phyloP scores from a whole-genome alignment of 768 basidiomycete species.

The Tulasnella sp. region DNA sequence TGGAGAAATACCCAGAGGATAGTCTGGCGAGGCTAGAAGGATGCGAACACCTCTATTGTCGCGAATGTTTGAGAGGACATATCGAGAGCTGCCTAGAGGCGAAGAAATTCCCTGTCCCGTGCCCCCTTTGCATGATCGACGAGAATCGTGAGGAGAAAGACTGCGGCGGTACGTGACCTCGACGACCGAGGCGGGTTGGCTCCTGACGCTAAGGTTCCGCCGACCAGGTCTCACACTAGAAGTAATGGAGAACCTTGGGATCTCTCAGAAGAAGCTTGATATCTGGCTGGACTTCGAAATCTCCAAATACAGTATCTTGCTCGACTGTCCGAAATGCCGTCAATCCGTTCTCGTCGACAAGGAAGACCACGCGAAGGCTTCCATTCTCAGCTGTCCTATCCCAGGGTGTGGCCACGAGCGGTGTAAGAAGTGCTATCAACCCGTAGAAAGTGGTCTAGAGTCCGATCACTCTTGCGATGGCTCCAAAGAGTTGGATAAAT shows the following conservation, averaged over 20 bases:
- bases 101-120: slow-evolving; percentile 61
- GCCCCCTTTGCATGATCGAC: slow-evolving; percentile 56
- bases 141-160: slow-evolving; percentile 32
- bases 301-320: slow-evolving; percentile 48
- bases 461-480: slow-evolving; percentile 61
- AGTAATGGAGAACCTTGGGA: slow-evolving; percentile 52
- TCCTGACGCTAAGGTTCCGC: neutral
- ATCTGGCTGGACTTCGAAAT: slow-evolving; percentile 56
- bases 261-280: slow-evolving; percentile 50
- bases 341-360: slow-evolving; percentile 56
- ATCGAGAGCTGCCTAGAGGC: slow-evolving; percentile 54
- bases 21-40: slow-evolving; percentile 48
- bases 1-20: slow-evolving; percentile 54
- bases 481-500: slow-evolving; percentile 54
- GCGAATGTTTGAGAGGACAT: slow-evolving; percentile 54
- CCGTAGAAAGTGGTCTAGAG: slow-evolving; percentile 47
- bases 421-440: slow-evolving; percentile 64
- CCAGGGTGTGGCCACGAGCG: slow-evolving; percentile 55
- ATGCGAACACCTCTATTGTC: slow-evolving; percentile 61
- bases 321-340: slow-evolving; percentile 61
- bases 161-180: slow-evolving; percentile 45
- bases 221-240: slow-evolving; percentile 48
- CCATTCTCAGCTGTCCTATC: slow-evolving; percentile 56
- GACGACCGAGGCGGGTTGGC: neutral
- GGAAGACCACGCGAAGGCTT: slow-evolving; percentile 49